These are phyloP conservation scores for Carex myosuroides DNA, from an alignment of 176 grass and related monocot genomes.

Conservation along the genomic window DNA sequence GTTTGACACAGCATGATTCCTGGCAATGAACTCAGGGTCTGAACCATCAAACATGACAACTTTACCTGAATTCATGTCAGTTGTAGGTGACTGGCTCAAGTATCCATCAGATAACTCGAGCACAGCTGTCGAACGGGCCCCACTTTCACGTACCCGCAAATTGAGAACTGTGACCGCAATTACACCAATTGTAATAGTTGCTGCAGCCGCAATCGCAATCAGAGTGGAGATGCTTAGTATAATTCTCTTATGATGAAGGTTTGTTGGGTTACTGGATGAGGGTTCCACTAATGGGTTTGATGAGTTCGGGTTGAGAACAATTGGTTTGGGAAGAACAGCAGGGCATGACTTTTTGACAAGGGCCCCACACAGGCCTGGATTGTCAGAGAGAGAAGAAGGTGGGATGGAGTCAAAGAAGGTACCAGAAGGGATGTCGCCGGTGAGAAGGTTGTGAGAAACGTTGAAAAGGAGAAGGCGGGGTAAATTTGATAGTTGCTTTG, in stretches of 20 bases:
- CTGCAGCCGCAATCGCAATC: conserved; percentile 85
- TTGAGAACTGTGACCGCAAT: conserved; percentile 87
- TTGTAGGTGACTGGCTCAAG: conserved; percentile 78
- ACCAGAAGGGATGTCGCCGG: conserved; percentile 83
- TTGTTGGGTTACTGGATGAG: conserved; percentile 5
- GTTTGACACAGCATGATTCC: conserved; percentile 83
- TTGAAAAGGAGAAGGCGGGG: conserved; percentile 64
- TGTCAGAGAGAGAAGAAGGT: conserved; percentile 61
- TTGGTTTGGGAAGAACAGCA: conserved; percentile 79
- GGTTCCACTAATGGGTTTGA: not conserved
- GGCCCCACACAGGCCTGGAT: conserved; percentile 81
- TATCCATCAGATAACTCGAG: conserved; percentile 80
- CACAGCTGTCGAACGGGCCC: conserved; percentile 40
- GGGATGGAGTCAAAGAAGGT: conserved; percentile 87
- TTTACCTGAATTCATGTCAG: conserved; percentile 73
- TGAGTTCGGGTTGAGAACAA: conserved; percentile 75
- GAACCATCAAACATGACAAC: conserved; percentile 93
- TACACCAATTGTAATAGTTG: conserved; percentile 74
- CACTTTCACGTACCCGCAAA: conserved; percentile 45
- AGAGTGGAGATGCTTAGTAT: conserved; percentile 94
- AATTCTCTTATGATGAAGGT: conserved; percentile 69
- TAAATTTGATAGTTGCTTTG: conserved; percentile 77
- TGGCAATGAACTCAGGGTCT: conserved; percentile 88
- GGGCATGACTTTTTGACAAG: conserved; percentile 74
- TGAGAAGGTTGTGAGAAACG: conserved; percentile 79